Base-by-base conservation (phyloP, 495 filamentous ascomycete genomes). In the Articulospora tetracladia region DNA sequence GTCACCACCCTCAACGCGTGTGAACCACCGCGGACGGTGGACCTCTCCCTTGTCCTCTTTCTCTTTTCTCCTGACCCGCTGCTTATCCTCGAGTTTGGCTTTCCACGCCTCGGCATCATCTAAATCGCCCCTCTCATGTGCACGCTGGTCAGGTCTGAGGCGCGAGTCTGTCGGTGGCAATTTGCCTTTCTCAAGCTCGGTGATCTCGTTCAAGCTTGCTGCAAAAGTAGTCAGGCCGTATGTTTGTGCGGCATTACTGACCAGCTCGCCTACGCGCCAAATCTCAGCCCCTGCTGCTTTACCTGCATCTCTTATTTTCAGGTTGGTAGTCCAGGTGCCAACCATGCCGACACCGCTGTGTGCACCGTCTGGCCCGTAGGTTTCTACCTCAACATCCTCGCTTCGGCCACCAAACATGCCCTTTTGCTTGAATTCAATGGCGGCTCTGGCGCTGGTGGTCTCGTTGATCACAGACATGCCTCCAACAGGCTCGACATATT, bases 391-490 rank as follows among this genome's bases (percentile, higher is more conserved):
- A 27, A 98, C 89, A 59, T 98, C 94, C 69, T 98, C 94, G 65
- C 87, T 89, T 59, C 94, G 86, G 27, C 94, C 94, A 25, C 92
- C 90, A 74, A 98, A 98, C 89, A 98, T 96, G 63, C 94, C 93
- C 65, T 92, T 92, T 24, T 86, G 78, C 66, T 95, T 94, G 75
- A 98, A 98, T 61, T 91, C 89, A 27, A 90, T 83, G 23, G 86
- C 79, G 7, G 91, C 87, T 69, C 89, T 90, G 61, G 86, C 83
- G 7, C 94, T 91, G 0, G 86, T 89, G 10, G 81, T 83, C 62
- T 98, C 95, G 70, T 92, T 90, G 49, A 79, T 72, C 24, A 98
- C 83, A 19, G 85, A 82, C 85, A 98, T 90, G 54, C 82, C 88
- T 19, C 92, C 92, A 11, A 96, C 90, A 0, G 94, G 94, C 74